Percentiles rank a stretch among this genome's conserved stretches.
Evolutionary conservation across 2,329 filamentous ascomycete species (phyloP).

Genomic region (Sarocladium brachiariae): DNA sequence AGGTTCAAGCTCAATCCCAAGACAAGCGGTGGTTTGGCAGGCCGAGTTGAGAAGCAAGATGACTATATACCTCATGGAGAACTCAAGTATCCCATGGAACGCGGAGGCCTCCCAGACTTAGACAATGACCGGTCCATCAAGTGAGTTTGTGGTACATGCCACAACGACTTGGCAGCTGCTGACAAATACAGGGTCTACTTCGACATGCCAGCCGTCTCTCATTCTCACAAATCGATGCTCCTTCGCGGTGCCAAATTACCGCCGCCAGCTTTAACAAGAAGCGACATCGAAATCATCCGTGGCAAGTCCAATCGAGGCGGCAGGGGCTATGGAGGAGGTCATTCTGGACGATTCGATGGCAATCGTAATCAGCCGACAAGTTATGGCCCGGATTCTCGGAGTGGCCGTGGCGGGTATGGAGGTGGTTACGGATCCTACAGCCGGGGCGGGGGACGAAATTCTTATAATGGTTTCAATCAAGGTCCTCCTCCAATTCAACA

Average conservation of each 20-base stretch:
- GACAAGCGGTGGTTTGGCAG: conserved; percentile 70
- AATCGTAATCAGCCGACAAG: conserved; percentile 20
- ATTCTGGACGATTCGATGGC: conserved; percentile 17
- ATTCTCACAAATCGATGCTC: conserved; percentile 89
- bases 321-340: conserved; percentile 21
- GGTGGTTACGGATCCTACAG: conserved; percentile 9
- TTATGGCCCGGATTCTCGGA: conserved; percentile 19
- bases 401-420: conserved; percentile 12
- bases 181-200: conserved; percentile 64
- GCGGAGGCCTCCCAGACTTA: conserved; percentile 64
- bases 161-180: conserved; percentile 16
- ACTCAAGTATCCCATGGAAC: conserved; percentile 69
- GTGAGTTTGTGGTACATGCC: conserved; percentile 40
- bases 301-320: conserved; percentile 51
- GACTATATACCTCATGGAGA: conserved; percentile 78
- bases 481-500: conserved; percentile 15
- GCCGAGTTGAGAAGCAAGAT: conserved; percentile 73
- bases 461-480: conserved; percentile 9
- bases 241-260: conserved; percentile 75
- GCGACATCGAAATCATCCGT: conserved; percentile 68
- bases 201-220: conserved; percentile 65
- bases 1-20: conserved; percentile 68
- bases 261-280: conserved; percentile 62
- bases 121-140: conserved; percentile 83
- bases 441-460: conserved; percentile 6